These are phyloP conservation scores for Lunularia cruciata DNA, from an alignment of 225 moss, liverwort and hornwort genomes.

Conservation along the genomic window DNA sequence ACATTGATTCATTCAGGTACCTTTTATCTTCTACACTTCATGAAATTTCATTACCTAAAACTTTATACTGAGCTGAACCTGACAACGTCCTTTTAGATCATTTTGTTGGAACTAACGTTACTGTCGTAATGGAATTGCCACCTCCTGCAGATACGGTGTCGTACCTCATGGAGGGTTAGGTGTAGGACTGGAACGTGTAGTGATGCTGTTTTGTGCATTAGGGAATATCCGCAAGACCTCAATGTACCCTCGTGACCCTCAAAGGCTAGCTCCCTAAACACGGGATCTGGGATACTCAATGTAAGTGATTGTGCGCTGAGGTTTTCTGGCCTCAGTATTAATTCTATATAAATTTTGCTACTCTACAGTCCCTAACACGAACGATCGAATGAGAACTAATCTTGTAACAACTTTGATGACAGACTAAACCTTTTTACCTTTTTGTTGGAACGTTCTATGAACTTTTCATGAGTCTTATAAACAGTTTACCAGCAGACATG, in stretches of 20 bases:
- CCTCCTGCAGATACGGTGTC: conserved; percentile 63
- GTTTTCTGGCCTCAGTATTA: neutral
- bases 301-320: conserved; percentile 4
- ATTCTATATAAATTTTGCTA: too few species aligned
- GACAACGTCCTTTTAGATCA: too few species aligned
- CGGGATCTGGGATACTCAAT: neutral
- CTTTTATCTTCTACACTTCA: neutral
- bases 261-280: conserved; percentile 74
- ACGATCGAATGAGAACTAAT: too few species aligned
- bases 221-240: conserved; percentile 89
- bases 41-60: neutral
- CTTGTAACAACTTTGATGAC: too few species aligned
- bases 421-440: too few species aligned
- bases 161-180: conserved; percentile 85
- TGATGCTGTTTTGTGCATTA: conserved; percentile 93
- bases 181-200: conserved; percentile 83
- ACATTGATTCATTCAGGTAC: conserved; percentile 91
- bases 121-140: conserved; percentile 4
- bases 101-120: too few species aligned
- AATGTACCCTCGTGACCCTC: conserved; percentile 82
- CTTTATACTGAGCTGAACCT: too few species aligned
- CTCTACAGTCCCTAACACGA: too few species aligned
- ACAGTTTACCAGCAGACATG: too few species aligned
- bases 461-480: too few species aligned
- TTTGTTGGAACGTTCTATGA: too few species aligned